phyloP scores from a whole-genome alignment of 2,329 filamentous ascomycete genomes.

The Chalaropsis ovoidea region DNA sequence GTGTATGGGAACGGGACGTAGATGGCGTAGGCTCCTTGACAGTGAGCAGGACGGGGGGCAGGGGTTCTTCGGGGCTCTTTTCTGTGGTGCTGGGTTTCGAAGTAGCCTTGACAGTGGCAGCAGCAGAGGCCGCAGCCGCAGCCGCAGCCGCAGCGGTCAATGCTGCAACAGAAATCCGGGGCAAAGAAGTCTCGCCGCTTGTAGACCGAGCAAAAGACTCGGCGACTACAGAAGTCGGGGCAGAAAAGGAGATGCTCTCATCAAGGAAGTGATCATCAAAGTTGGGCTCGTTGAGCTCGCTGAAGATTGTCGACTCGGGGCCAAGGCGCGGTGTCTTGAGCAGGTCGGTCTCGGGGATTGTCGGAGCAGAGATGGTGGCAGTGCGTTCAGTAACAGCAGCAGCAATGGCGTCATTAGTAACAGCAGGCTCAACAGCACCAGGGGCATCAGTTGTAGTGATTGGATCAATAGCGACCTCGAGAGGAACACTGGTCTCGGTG shows the following conservation, averaged over 20 bases:
- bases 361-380: neutral
- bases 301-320: conserved; percentile 22
- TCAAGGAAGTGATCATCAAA: conserved; percentile 21
- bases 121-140: neutral
- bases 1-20: conserved; percentile 22
- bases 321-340: conserved; percentile 23
- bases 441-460: neutral
- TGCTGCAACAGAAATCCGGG: neutral
- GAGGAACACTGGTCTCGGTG: neutral
- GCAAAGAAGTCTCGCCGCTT: neutral
- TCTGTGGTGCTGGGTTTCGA: neutral
- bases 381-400: neutral
- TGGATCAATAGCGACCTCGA: neutral
- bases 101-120: neutral
- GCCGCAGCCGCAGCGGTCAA: neutral
- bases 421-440: neutral
- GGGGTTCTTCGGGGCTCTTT: neutral
- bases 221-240: conserved; percentile 25
- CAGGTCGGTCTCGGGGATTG: neutral
- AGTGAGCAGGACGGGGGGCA: conserved; percentile 18
- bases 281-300: conserved; percentile 21
- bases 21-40: conserved; percentile 24
- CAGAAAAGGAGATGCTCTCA: conserved; percentile 19
- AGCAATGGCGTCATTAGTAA: neutral
- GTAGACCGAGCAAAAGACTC: conserved; percentile 13